A percentile compares a stretch with the other conserved stretches of the same genome.
phyloP scores from a whole-genome alignment of 2,329 filamentous ascomycete species.

The Emericellopsis cladophorae region DNA sequence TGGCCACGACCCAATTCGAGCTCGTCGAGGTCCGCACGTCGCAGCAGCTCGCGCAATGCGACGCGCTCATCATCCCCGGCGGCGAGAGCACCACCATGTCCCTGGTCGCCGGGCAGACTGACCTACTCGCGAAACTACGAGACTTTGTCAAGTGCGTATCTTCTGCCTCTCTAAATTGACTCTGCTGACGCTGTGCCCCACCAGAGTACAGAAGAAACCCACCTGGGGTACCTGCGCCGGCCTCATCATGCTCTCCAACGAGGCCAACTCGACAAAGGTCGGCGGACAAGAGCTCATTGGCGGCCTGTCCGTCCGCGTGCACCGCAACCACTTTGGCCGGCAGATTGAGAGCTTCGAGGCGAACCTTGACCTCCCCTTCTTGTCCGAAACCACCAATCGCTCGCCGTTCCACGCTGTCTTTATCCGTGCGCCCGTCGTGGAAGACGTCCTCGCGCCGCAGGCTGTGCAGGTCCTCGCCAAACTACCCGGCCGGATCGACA shows the following conservation, averaged over 20 bases:
- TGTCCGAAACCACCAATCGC: constrained; percentile 18
- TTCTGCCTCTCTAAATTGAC: not conserved
- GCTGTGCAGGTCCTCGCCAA: constrained; percentile 39
- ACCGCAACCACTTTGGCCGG: constrained; percentile 88
- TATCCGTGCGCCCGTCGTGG: constrained; percentile 87
- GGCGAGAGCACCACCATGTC: constrained; percentile 93
- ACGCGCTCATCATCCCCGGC: constrained; percentile 80
- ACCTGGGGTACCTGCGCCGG: constrained; percentile 96
- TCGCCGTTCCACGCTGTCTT: constrained; percentile 66
- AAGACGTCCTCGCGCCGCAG: constrained; percentile 49
- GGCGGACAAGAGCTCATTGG: constrained; percentile 90
- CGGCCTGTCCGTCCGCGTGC: constrained; percentile 79
- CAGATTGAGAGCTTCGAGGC: constrained; percentile 88
- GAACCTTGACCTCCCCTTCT: constrained; percentile 59
- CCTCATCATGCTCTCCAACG: constrained; percentile 78
- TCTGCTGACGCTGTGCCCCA: constrained; percentile 1
- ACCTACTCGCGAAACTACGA: constrained; percentile 69
- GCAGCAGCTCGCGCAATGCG: constrained; percentile 56
- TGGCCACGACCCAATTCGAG: constrained; percentile 31
- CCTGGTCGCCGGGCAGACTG: constrained; percentile 70
- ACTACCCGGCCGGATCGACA: constrained; percentile 27
- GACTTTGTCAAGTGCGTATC: constrained; percentile 75
- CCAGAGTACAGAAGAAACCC: constrained; percentile 61
- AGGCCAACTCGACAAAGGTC: constrained; percentile 77
- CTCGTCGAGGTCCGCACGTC: constrained; percentile 74